Conservation (phyloP, 805 yeast genomes). For the Nakazawaea anatomiae region DNA sequence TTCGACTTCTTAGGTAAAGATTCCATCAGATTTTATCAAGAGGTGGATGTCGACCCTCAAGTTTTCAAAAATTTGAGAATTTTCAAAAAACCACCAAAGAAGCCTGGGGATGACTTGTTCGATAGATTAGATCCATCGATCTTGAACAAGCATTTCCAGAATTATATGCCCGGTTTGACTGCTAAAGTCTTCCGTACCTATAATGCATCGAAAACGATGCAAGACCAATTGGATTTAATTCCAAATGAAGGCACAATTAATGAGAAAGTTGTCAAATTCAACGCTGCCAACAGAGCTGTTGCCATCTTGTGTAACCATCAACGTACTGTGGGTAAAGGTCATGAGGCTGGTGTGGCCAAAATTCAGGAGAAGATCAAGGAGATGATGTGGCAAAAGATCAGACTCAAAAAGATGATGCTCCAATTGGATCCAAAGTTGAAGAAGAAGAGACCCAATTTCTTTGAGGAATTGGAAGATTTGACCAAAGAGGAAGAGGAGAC, state of each 20-base stretch:
- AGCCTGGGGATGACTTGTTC: conserved; percentile 87
- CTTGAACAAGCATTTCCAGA: conserved; percentile 81
- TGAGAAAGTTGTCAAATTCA: conserved; percentile 81
- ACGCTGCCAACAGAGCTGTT: conserved; percentile 93
- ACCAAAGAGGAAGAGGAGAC: conserved; percentile 55
- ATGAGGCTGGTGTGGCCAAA: conserved; percentile 74
- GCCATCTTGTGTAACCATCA: conserved; percentile 97
- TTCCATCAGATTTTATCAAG: conserved; percentile 86
- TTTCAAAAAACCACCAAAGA: conserved; percentile 85
- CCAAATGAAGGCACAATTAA: conserved; percentile 82
- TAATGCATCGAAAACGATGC: conserved; percentile 96
- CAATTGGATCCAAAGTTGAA: conserved; percentile 49
- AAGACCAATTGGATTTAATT: conserved; percentile 82
- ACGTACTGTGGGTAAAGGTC: conserved; percentile 82
- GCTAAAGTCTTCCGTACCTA: conserved; percentile 98
- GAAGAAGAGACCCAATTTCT: conserved; percentile 50
- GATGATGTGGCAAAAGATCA: conserved; percentile 76
- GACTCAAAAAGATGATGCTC: conserved; percentile 66
- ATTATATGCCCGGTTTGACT: conserved; percentile 86
- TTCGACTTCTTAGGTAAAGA: conserved; percentile 96
- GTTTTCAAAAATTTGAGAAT: conserved; percentile 84
- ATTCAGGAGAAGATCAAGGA: conserved; percentile 75
- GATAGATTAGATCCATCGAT: conserved; percentile 83
- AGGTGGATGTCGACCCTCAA: conserved; percentile 86
- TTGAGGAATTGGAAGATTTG: conserved; percentile 63